These are phyloP conservation scores for Mollisiaceae sp. DNA, from an alignment of 2,329 filamentous ascomycete genomes.

Conservation along the genomic window DNA sequence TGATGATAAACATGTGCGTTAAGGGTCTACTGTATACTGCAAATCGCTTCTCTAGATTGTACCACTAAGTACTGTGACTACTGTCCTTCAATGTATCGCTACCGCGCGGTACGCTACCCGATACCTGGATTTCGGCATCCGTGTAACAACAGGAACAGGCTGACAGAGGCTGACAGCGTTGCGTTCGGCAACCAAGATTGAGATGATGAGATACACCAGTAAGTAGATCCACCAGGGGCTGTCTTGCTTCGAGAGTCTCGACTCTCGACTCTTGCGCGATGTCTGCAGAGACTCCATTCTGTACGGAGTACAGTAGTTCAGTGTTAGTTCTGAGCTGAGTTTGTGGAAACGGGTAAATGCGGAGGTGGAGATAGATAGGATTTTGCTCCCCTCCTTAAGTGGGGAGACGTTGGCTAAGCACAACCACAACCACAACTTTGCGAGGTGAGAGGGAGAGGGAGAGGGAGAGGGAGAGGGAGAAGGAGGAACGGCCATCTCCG, in stretches of 20 bases:
- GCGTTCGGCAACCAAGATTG: neutral
- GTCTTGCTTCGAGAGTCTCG: neutral
- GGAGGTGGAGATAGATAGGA: neutral
- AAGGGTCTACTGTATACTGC: neutral
- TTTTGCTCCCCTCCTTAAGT: neutral
- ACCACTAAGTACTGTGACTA: neutral
- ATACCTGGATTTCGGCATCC: neutral
- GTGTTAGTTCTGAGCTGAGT: neutral
- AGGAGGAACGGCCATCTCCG: neutral
- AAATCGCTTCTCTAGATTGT: neutral
- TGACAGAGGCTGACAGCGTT: no score
- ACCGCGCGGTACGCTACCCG: neutral
- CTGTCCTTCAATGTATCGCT: neutral
- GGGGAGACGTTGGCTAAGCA: neutral
- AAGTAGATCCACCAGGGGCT: neutral
- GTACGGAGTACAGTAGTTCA: no score
- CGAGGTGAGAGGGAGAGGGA: neutral
- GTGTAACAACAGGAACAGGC: no score
- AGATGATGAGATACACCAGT: neutral
- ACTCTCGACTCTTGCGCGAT: neutral
- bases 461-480: no score
- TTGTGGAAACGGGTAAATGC: neutral
- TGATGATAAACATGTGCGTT: neutral
- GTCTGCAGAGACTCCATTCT: neutral
- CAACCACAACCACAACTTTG: no score